Base-by-base conservation (phyloP, 2,329 filamentous ascomycete species). In the Calonectria multiphialidica region DNA sequence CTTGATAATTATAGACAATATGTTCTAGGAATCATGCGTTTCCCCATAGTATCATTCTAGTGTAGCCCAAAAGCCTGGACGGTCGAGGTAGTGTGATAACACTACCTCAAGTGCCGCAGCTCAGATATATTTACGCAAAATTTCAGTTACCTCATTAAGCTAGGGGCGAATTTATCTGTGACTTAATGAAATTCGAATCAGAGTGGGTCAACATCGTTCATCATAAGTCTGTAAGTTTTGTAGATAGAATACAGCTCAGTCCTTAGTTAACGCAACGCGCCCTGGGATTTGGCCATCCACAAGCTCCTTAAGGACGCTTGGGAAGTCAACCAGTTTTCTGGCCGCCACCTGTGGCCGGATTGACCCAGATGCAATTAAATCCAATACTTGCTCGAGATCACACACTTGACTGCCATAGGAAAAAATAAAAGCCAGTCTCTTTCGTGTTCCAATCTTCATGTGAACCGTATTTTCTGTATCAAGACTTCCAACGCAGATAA, bases 381-480 rank as follows among this genome's bases (percentile, higher is more conserved):
- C n/a, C 18, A 77, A 72, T 2, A 84, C 82, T 47, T 83, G 78
- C 40, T 79, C 74, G n/a, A 88, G 73, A 66, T 86, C 85, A 13
- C 71, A 68, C 1, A 84, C 77, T 67, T 84, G 85, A 0, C 86
- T 85, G 5, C 84, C 85, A 49, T 87, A 87, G 10, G 83, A 84
- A 33, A 86, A 87, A 3, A 86, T 83, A 37, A 82, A 84, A 15
- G 78, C 82, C 3, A 87, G 74, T 35, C 85, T 75, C 75, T 86
- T 86, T 21, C 85, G 77, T 8, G 85, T 85, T 0, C 84, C 84
- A 12, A 83, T 83, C 68, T 86, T 86, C 85, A 87, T 87, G 45
- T 86, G 80, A 12, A 86, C 68, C 0, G 81, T 83, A 59, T 87
- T 87, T 42, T 83, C 81, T 0, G 79, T 76, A 57, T 85, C 79